These are phyloP conservation scores for Hansfordia pulvinata DNA, from an alignment of 2,329 filamentous ascomycete species.

Conservation along the genomic window DNA sequence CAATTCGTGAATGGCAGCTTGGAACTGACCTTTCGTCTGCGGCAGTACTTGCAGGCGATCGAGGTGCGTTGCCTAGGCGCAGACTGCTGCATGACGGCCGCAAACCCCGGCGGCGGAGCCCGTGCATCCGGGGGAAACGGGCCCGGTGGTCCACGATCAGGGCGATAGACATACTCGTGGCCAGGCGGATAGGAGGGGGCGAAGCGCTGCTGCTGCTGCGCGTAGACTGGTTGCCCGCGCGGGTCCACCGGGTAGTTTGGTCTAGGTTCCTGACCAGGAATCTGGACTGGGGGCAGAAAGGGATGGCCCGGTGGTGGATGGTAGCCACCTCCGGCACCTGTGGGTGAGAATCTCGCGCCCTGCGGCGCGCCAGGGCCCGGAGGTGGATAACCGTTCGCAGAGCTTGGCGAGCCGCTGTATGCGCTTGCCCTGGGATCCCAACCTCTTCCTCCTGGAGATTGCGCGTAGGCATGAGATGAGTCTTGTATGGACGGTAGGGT, in stretches of 20 bases:
- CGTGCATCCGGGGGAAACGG: constrained; percentile 16
- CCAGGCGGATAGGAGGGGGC: constrained; percentile 7
- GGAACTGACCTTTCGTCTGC: constrained; percentile 42
- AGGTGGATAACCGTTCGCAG: constrained; percentile 27
- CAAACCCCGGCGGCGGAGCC: constrained; percentile 18
- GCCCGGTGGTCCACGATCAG: constrained; percentile 14
- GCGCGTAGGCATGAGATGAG: constrained; percentile 19
- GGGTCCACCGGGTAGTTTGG: not conserved
- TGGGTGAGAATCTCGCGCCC: constrained; percentile 18
- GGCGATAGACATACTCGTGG: constrained; percentile 19
- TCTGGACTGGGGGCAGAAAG: no score
- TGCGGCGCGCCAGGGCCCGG: constrained; percentile 8
- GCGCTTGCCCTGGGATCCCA: constrained; percentile 20
- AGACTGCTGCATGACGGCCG: constrained; percentile 29
- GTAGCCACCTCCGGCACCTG: constrained; percentile 16
- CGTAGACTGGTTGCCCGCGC: not conserved
- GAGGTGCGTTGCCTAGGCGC: constrained; percentile 45
- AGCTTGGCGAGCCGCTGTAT: constrained; percentile 26
- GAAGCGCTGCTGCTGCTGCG: constrained; percentile 5
- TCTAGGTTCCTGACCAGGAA: constrained; percentile 12
- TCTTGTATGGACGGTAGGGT: constrained; percentile 38
- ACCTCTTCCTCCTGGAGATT: constrained; percentile 7
- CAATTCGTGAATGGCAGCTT: constrained; percentile 4
- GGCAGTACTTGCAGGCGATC: constrained; percentile 46
- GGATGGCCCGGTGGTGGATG: no score